A percentile compares a stretch with the other conserved stretches of the same genome.
phyloP scores from a whole-genome alignment of 768 basidiomycete genomes.

The Kwoniella shandongensis region DNA sequence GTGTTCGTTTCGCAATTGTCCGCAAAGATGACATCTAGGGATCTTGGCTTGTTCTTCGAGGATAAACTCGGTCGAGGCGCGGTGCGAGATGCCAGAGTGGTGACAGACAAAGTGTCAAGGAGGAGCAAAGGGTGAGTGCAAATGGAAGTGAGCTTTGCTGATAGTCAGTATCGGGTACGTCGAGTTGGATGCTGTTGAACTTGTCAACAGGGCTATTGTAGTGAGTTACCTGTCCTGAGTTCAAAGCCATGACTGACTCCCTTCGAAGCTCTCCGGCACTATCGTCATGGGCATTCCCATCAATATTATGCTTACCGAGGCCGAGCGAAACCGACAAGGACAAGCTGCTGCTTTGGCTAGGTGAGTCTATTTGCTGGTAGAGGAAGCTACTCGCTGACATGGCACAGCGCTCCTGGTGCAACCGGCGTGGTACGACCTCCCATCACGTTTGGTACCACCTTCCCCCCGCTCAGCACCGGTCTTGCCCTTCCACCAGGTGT shows the following conservation, averaged over 20 bases:
- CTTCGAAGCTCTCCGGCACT: slow-evolving; percentile 72
- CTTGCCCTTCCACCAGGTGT: slow-evolving; percentile 60
- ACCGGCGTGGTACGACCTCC: slow-evolving; percentile 14
- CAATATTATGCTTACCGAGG: slow-evolving; percentile 93
- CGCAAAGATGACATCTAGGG: slow-evolving; percentile 91
- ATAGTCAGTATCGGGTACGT: slow-evolving; percentile 87
- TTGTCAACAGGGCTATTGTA: slow-evolving; percentile 84
- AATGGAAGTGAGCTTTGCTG: slow-evolving; percentile 3
- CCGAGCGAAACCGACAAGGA: slow-evolving; percentile 61
- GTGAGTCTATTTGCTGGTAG: slow-evolving; percentile 21
- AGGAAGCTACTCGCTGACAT: slow-evolving; percentile 6
- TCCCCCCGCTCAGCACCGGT: slow-evolving; percentile 46
- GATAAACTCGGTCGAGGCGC: slow-evolving; percentile 89
- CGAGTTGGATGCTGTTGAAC: slow-evolving; percentile 85
- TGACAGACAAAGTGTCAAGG: slow-evolving; percentile 89
- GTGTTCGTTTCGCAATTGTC: slow-evolving; percentile 98
- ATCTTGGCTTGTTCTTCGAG: slow-evolving; percentile 98
- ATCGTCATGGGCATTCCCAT: slow-evolving; percentile 98
- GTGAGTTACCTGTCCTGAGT: slow-evolving; percentile 21
- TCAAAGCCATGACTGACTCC: not conserved
- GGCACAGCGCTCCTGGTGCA: not conserved
- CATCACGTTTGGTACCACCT: slow-evolving; percentile 15
- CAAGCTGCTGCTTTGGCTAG: slow-evolving; percentile 7
- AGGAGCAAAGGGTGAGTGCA: slow-evolving; percentile 89
- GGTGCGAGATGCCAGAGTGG: slow-evolving; percentile 93